A percentile compares a stretch with the other conserved stretches of the same genome.
Evolutionary conservation across 192 early-diverging fungal genomes (phyloP).

Genomic region (Spizellomyces sp.): DNA sequence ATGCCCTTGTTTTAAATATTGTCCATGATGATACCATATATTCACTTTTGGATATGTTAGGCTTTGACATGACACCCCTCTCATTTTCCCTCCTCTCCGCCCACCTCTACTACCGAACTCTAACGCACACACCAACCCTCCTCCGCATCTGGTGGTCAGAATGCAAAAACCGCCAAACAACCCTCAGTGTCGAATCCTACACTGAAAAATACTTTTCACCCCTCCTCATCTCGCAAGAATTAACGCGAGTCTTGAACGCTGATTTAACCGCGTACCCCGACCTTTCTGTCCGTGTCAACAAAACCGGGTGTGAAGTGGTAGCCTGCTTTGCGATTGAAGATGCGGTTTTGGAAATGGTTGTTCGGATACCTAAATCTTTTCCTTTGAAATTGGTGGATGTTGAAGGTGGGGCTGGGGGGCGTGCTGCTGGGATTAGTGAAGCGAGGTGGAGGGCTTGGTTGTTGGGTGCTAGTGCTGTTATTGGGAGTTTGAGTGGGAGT

Average conservation of each 20-base stretch:
- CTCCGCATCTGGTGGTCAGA: constrained; percentile 80
- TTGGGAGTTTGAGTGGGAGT: constrained; percentile 75
- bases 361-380: constrained; percentile 69
- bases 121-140: constrained; percentile 68
- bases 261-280: constrained; percentile 51
- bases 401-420: constrained; percentile 46
- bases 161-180: constrained; percentile 76
- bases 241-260: constrained; percentile 52
- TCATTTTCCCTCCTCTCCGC: constrained; percentile 69
- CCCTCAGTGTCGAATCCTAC: constrained; percentile 71
- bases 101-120: constrained; percentile 69
- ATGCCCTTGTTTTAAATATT: constrained; percentile 1
- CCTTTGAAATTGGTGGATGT: constrained; percentile 76
- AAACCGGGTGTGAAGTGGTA: constrained; percentile 66
- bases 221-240: constrained; percentile 61
- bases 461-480: constrained; percentile 58
- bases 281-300: constrained; percentile 65
- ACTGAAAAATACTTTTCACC: constrained; percentile 75
- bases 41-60: not conserved
- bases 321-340: constrained; percentile 80
- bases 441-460: constrained; percentile 69
- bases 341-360: constrained; percentile 70
- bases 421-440: constrained; percentile 69
- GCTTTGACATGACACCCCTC: constrained; percentile 41
- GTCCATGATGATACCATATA: not conserved